Evolutionary conservation across 2,329 filamentous ascomycete genomes (phyloP), one percentile per base, ranked within the genome.

Genomic region (Phialophora verrucosa): DNA sequence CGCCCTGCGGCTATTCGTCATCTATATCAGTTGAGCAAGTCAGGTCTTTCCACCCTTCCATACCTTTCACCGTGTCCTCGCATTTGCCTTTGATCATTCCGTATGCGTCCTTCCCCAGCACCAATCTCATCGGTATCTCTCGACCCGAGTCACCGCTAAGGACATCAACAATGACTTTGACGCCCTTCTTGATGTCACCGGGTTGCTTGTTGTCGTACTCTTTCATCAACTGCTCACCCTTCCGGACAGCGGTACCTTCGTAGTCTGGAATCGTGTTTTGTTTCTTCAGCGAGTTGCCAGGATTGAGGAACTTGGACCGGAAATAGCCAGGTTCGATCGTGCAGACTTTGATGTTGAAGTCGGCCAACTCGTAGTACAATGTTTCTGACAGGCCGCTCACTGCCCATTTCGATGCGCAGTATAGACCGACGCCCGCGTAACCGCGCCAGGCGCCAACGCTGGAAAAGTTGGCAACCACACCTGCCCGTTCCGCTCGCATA

Each of bases 151-250:
- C 84, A 51, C 77, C 77, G 7, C 83, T 87, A 69, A 89, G 69
- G 14, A 86, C 77, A 69, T 89, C 86, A 4, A 88, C 79, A 31
- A 87, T 77, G 0, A 85, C 79, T 63, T 76, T 79, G 7, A 78
- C 76, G 0, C 83, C 87, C 77, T 87, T 87, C 20, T 74, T 75
- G 2, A 85, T 80, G 71, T 89, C 85, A 0, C 87, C 87, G 0
- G 78, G 80, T 76, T 88, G 85, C 0, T 82, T 80, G 17, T 82
- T 78, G 66, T 87, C 76, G 11, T 60, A 63, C 8, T 38, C 29
- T 14, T 62, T 58, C 62, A 69, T 53, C 25, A 49, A 27, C 20
- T 64, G 35, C 56, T 68, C 63, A 29, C 55, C 56, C 47, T 55
- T 55, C 17, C 69, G 66, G 14, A 66, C 67, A 11, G 62, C 62